A percentile compares a stretch with the other conserved stretches of the same genome.
phyloP scores from a whole-genome alignment of 108 stramenopile genomes.

The Skeletonema tropicum region DNA sequence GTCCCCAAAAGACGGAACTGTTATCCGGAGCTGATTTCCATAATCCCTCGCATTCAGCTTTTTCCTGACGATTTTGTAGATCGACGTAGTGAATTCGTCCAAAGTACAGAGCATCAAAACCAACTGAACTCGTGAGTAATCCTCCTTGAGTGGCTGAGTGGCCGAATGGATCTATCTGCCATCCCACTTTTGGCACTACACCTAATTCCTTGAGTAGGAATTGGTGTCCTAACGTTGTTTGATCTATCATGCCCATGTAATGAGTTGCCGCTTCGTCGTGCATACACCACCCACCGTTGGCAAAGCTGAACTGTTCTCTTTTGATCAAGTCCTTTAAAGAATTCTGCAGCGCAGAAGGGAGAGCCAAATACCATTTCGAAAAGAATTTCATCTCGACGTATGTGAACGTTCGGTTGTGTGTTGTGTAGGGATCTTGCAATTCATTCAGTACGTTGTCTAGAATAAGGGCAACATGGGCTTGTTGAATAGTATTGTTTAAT shows the following conservation, averaged over 20 bases:
- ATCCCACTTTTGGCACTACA: constrained; percentile 85
- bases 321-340: constrained; percentile 67
- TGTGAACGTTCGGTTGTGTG: constrained; percentile 88
- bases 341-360: constrained; percentile 50
- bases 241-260: constrained; percentile 96
- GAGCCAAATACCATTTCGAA: constrained; percentile 91
- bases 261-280: constrained; percentile 96
- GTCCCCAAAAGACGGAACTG: constrained; percentile 82
- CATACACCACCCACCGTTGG: constrained; percentile 99
- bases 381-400: constrained; percentile 96
- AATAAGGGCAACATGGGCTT: constrained; percentile 84
- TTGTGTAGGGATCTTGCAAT: constrained; percentile 53
- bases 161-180: constrained; percentile 99
- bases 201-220: constrained; percentile 87
- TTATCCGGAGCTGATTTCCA: constrained; percentile 72
- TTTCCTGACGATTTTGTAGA: constrained; percentile 65
- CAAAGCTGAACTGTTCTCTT: constrained; percentile 80
- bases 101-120: constrained; percentile 93
- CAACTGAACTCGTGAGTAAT: constrained; percentile 75
- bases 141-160: constrained; percentile 93
- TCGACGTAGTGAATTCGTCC: constrained; percentile 97
- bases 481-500: constrained; percentile 79
- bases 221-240: constrained; percentile 92
- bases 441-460: constrained; percentile 74
- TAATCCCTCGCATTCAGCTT: constrained; percentile 78